Percentiles rank a stretch among this genome's conserved stretches.
Evolutionary conservation across 345 rosid species (phyloP).

Genomic region (Raphanus raphanistrum): DNA sequence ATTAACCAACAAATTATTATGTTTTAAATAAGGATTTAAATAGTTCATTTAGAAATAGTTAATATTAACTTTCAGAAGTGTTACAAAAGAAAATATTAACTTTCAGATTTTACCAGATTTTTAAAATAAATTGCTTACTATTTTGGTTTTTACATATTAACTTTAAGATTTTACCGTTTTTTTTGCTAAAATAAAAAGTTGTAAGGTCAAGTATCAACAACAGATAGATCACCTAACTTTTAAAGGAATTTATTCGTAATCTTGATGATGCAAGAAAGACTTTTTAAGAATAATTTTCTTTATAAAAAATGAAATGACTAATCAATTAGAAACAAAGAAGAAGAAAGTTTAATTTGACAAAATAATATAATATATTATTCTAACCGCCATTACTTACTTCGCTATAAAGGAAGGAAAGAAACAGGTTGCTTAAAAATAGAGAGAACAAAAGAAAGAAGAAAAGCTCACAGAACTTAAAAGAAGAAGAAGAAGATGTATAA

Average conservation of each 20-base stretch:
- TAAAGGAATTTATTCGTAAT: not conserved
- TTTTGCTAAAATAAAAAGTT: no score
- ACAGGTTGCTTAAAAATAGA: not conserved
- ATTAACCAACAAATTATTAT: not conserved
- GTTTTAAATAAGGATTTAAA: not conserved
- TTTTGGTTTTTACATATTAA: not conserved
- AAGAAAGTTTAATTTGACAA: not conserved
- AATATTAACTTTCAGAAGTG: not conserved
- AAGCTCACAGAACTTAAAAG: conserved; percentile 9
- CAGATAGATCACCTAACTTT: conserved; percentile 2
- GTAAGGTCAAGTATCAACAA: conserved; percentile 5
- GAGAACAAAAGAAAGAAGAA: not conserved
- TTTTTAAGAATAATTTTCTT: not conserved
- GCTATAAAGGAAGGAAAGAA: conserved; percentile 34
- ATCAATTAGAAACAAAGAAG: not conserved
- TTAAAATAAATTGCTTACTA: not conserved
- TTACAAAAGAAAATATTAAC: no score
- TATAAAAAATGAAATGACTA: not conserved
- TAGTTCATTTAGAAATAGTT: not conserved
- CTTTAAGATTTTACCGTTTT: no score
- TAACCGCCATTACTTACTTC: conserved; percentile 22
- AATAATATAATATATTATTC: not conserved
- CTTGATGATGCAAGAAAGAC: not conserved
- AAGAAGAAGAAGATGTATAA: conserved; percentile 39
- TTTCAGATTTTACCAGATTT: no score